Conservation (phyloP, 2,329 filamentous ascomycete genomes). For the Aspergillus ustus region DNA sequence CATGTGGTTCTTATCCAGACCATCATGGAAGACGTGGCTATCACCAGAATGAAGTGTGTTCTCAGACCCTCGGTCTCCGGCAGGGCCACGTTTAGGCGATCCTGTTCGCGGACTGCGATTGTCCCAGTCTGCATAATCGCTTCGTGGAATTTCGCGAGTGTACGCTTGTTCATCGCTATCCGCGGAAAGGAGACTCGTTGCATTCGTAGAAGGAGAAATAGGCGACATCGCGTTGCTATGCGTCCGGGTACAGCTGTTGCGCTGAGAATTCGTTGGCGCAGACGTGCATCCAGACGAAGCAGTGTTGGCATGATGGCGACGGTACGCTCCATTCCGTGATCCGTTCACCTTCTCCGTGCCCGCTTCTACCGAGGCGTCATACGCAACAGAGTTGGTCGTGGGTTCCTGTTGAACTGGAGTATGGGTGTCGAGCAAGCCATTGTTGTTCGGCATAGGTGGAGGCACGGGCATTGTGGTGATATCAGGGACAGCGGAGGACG, state of each 20-base stretch:
- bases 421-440: conserved; percentile 12
- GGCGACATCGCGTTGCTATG: conserved; percentile 50
- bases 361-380: conserved; percentile 22
- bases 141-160: conserved; percentile 33
- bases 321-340: conserved; percentile 33
- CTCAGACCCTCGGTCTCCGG: conserved; percentile 24
- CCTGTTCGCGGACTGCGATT: conserved; percentile 36
- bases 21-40: conserved; percentile 34
- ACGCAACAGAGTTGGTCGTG: conserved; percentile 19
- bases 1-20: conserved; percentile 29
- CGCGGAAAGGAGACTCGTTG: conserved; percentile 48
- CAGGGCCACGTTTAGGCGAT: conserved; percentile 31
- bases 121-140: conserved; percentile 37
- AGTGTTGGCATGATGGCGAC: conserved; percentile 37
- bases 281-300: conserved; percentile 42
- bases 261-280: conserved; percentile 38
- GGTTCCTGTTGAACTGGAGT: conserved; percentile 15
- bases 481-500: conserved; percentile 37
- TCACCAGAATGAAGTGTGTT: conserved; percentile 27
- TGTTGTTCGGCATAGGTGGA: conserved; percentile 22
- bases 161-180: conserved; percentile 47
- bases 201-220: conserved; percentile 50
- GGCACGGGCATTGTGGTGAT: conserved; percentile 32
- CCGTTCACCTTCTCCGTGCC: conserved; percentile 33
- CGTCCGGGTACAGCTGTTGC: conserved; percentile 45